Evolutionary conservation across 495 filamentous ascomycete species (phyloP), one percentile per base, ranked within the genome.

Genomic region (Poronia punctata): DNA sequence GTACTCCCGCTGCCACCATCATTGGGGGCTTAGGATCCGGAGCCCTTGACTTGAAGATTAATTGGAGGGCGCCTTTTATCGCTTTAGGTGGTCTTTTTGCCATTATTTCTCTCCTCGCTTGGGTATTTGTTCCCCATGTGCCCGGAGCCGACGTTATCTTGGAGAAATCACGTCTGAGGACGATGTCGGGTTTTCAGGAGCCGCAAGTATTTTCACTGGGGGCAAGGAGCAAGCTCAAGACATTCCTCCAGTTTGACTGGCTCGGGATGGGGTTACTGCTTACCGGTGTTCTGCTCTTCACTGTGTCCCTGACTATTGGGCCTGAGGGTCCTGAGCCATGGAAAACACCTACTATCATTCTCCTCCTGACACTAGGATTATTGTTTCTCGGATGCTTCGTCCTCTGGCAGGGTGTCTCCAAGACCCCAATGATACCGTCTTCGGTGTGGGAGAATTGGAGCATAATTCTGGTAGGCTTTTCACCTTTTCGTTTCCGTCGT

Each of bases 1-100:
- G 79, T 0, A 83, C 80, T 24, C 78, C 79, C 7, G 52, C 79
- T 2, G 79, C 78, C 0, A 80, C 77, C 35, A 74, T 80, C 3
- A 66, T 75, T 22, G 78, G 79, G 1, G 74, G 68, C 38, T 67
- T 83, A 29, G 70, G 79, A 8, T 74, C 73, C 0, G 78, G 79
- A 11, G 51, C 79, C 12, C 70, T 74, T 7, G 66, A 73, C 7
- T 54, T 76, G 29, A 45, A 77, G 30, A 67, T 68, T 28, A 70
- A 53, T 42, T 83, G 79, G 79, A 70, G 76, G 18, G 74, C 76
- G 0, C 66, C 70, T 0, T 79, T 78, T 46, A 75, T 74, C 62
- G 56, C 75, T 7, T 54, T 81, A 7, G 64, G 76, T 14, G 70
- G 76, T 16, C 59, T 82, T 9, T 80, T 55, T 27, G 43, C 37